phyloP scores from a whole-genome alignment of 768 basidiomycete genomes.

The Lactarius evosmus region DNA sequence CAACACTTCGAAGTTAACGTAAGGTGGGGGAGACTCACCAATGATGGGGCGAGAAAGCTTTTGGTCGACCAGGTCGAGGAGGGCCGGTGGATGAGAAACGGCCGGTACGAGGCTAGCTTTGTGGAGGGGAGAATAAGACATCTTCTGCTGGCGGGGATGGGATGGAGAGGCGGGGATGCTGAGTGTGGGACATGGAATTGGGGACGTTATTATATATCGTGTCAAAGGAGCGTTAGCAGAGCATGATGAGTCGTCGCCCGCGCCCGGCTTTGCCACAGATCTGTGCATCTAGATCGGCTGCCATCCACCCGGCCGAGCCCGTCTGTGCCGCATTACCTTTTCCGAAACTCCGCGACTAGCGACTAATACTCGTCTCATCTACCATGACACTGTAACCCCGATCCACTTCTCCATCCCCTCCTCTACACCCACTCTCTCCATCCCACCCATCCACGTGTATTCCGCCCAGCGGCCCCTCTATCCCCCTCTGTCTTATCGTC shows the following conservation, averaged over 20 bases:
- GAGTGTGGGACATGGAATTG: conserved; percentile 23
- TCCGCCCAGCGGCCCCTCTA: conserved; percentile 1
- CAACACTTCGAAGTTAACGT: not conserved
- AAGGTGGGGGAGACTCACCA: conserved; percentile 44
- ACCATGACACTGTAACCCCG: conserved; percentile 16
- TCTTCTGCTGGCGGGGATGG: conserved; percentile 22
- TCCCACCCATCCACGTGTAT: conserved; percentile 10
- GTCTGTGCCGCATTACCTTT: not conserved
- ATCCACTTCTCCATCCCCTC: not conserved
- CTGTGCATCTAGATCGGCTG: conserved; percentile 5
- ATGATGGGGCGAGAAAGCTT: conserved; percentile 60
- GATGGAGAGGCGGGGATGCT: conserved; percentile 6
- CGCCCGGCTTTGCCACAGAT: conserved; percentile 8
- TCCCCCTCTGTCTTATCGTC: not conserved
- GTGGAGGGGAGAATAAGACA: conserved; percentile 39
- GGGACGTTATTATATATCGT: conserved; percentile 33
- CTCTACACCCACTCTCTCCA: not conserved
- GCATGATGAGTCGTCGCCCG: not conserved
- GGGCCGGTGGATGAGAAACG: conserved; percentile 56
- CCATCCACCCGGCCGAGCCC: conserved; percentile 12
- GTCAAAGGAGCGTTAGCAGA: not conserved
- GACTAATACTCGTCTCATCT: not conserved
- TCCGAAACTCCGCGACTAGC: conserved; percentile 17
- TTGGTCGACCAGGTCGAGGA: conserved; percentile 65
- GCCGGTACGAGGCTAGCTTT: conserved; percentile 60